Base-by-base conservation (phyloP, 257 asterid genomes). In the Misopates orontium region DNA sequence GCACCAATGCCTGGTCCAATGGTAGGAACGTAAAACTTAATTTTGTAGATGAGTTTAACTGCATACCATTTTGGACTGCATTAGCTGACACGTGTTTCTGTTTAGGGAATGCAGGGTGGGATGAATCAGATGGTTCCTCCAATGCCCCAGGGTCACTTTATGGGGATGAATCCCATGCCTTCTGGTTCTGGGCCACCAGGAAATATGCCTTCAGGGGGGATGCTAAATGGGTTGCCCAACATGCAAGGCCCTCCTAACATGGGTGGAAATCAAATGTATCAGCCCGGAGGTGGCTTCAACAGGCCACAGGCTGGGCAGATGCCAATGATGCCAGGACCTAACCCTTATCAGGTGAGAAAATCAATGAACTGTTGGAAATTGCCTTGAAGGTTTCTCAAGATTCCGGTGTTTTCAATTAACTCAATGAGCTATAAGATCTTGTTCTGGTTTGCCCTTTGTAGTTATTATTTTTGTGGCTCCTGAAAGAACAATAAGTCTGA, bases 251-350 rank as follows among this genome's bases (percentile, higher is more conserved):
- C 82, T 45, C 64, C 82, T 19, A 79, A 70, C 54, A 60, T 79
- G 16, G 68, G 82, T 70, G 87, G 95, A 57, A 79, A 75, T 64
- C 97, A 87, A 76, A 85, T 93, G 95, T 90, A 78, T 80, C 94
- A 87, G 54, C 87, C 86, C 12, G 94, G 84, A 36, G 94, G 96
- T 23, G 84, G 84, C 67, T 93, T 90, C 81, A 86, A 79, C 79
- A 79, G 99, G 76, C 87, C 91, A 56, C 98, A 82, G 67, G 66
- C 78, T 28, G 94, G 91, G 64, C 95, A 88, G 84, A 79, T 84
- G 87, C 97, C 84, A n/a, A 86, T 86, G 88, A 83, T 93, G 87
- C 95, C 94, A 16, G 97, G 96, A 51, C 83, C 82, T 23, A 90
- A 83, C 75, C 97, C 83, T 36, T 93, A 79, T 69, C 97, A 90